A percentile compares a stretch with the other conserved stretches of the same genome.
Conservation (phyloP, 768 basidiomycete species). For the Auricularia cornea region DNA sequence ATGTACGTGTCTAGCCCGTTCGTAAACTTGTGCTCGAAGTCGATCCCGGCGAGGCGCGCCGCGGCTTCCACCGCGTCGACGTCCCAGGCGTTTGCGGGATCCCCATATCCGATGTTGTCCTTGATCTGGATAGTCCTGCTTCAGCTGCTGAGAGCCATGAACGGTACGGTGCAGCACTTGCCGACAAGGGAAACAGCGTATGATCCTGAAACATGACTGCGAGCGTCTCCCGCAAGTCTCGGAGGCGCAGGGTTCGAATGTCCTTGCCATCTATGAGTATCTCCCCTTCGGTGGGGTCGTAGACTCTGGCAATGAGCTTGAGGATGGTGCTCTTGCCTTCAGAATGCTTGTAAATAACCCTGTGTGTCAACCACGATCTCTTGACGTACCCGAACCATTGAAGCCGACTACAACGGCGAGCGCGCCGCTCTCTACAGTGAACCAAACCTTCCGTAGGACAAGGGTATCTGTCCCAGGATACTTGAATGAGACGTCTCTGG, state of each 20-base stretch:
- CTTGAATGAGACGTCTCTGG: conserved; percentile 60
- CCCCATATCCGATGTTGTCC: conserved; percentile 72
- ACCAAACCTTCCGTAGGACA: conserved; percentile 56
- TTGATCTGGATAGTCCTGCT: conserved; percentile 39
- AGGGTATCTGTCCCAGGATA: conserved; percentile 48
- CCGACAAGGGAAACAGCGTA: conserved; percentile 69
- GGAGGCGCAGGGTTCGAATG: conserved; percentile 50
- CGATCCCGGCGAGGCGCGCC: conserved; percentile 57
- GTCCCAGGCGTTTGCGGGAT: conserved; percentile 46
- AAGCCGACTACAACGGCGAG: conserved; percentile 74
- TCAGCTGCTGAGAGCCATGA: background rate
- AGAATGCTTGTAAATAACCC: no score
- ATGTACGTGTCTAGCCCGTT: conserved; percentile 58
- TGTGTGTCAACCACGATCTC: background rate
- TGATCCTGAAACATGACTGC: conserved; percentile 78
- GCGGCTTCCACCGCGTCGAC: conserved; percentile 53
- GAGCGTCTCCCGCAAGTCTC: conserved; percentile 53
- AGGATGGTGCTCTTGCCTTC: conserved; percentile 65
- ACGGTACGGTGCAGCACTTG: no score
- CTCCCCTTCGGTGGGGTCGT: conserved; percentile 58
- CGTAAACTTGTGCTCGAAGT: conserved; percentile 54
- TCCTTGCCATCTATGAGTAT: conserved; percentile 59
- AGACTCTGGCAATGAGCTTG: conserved; percentile 62
- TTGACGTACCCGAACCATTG: conserved; percentile 51
- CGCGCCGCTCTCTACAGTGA: conserved; percentile 60